A percentile compares a stretch with the other conserved stretches of the same genome.
Evolutionary conservation across 495 filamentous ascomycete species (phyloP).

Genomic region (Penicillium riverlandense): DNA sequence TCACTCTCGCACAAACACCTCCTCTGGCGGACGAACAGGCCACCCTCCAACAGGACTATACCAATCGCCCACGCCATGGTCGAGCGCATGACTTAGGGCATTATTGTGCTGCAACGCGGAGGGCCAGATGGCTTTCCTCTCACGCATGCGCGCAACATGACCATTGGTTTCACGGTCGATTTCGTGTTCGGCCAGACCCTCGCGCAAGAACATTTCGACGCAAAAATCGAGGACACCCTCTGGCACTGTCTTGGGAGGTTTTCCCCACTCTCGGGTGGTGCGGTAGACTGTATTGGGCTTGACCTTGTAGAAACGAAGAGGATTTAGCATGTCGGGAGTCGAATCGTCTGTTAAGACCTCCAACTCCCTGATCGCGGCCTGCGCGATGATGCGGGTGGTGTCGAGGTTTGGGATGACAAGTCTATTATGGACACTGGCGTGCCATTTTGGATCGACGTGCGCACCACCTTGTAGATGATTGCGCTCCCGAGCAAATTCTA

Average conservation of each 20-base stretch:
- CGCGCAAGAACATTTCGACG: constrained; percentile 23
- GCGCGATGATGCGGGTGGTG: constrained; percentile 36
- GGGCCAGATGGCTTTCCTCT: no score
- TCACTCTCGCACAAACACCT: no score
- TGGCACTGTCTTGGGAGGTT: constrained; percentile 6
- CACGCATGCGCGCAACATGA: constrained; percentile 15
- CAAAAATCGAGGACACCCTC: constrained; percentile 30
- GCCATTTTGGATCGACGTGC: constrained; percentile 22
- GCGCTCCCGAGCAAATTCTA: constrained; percentile 18
- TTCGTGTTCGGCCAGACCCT: constrained; percentile 20
- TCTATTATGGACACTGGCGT: constrained; percentile 16
- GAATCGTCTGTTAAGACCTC: not conserved
- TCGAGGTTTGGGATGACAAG: constrained; percentile 27
- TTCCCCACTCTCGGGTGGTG: not conserved
- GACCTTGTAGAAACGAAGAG: not conserved
- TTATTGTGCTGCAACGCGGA: no score
- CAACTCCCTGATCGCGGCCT: constrained; percentile 28
- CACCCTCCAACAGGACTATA: no score
- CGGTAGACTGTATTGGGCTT: no score
- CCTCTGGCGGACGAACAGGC: no score
- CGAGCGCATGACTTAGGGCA: no score
- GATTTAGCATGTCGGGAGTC: not conserved
- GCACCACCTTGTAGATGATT: constrained; percentile 17
- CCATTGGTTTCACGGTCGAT: constrained; percentile 32
- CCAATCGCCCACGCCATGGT: no score